These are phyloP conservation scores for Mycena pura DNA, from an alignment of 768 basidiomycete genomes.

Conservation along the genomic window DNA sequence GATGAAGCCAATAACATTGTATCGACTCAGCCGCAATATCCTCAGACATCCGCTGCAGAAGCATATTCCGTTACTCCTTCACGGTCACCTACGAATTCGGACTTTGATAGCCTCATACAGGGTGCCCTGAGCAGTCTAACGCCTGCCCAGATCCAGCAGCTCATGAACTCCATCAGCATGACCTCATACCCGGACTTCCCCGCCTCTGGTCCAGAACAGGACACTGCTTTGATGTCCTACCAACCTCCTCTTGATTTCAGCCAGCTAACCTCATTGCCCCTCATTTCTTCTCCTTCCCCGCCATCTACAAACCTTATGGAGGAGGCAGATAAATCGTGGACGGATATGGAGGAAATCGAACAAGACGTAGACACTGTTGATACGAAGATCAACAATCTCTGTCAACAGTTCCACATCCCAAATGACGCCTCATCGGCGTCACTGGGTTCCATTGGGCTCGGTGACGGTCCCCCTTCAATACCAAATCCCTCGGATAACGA, in stretches of 20 bases:
- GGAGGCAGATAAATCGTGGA: conserved; percentile 63
- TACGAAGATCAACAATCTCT: conserved; percentile 71
- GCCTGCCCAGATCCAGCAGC: conserved; percentile 63
- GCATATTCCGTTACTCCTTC: conserved; percentile 35
- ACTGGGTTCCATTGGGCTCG: conserved; percentile 47
- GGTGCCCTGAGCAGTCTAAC: conserved; percentile 59
- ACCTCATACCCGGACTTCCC: conserved; percentile 41
- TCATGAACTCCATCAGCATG: conserved; percentile 53
- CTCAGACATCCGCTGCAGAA: conserved; percentile 23
- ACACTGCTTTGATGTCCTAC: conserved; percentile 37
- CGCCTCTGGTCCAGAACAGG: conserved; percentile 25
- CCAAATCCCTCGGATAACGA: conserved; percentile 28
- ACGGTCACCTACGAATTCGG: conserved; percentile 32
- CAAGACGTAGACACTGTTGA: conserved; percentile 76
- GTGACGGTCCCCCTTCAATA: conserved; percentile 15
- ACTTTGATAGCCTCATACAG: conserved; percentile 56
- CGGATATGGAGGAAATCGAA: conserved; percentile 67
- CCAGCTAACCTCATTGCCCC: conserved; percentile 20
- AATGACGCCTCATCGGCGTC: conserved; percentile 40
- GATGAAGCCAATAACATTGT: conserved; percentile 25
- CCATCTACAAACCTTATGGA: conserved; percentile 41
- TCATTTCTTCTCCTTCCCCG: conserved; percentile 24
- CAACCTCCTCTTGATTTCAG: conserved; percentile 27
- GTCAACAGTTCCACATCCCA: conserved; percentile 60
- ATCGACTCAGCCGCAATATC: conserved; percentile 16